Percentiles rank a stretch among this genome's conserved stretches.
Evolutionary conservation across 768 basidiomycete species (phyloP).

Genomic region (Boletus rex-veris): DNA sequence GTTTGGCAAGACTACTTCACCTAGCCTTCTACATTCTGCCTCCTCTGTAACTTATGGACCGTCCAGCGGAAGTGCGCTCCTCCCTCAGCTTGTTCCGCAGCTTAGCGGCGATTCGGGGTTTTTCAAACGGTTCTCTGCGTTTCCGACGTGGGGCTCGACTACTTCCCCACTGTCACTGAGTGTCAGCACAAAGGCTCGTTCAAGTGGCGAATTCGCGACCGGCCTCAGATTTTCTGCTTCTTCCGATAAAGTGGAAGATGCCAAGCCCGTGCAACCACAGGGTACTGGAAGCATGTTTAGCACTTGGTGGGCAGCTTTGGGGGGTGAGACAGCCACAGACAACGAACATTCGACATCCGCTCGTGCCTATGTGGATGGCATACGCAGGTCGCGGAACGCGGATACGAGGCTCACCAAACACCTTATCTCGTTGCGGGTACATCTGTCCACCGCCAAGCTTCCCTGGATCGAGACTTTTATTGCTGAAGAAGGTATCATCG

Average conservation of each 20-base stretch:
- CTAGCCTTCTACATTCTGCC: constrained; percentile 27
- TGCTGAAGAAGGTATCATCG: constrained; percentile 60
- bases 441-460: constrained; percentile 78
- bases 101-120: constrained; percentile 68
- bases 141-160: constrained; percentile 51
- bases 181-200: constrained; percentile 30
- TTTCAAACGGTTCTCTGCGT: constrained; percentile 64
- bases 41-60: constrained; percentile 57
- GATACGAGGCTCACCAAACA: constrained; percentile 70
- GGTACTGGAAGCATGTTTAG: constrained; percentile 73
- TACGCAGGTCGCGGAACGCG: constrained; percentile 50
- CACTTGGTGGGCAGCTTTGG: constrained; percentile 72
- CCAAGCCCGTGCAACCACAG: constrained; percentile 54
- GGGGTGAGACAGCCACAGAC: constrained; percentile 40
- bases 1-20: constrained; percentile 30
- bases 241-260: constrained; percentile 28
- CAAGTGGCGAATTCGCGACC: constrained; percentile 38
- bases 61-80: constrained; percentile 48
- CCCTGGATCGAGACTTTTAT: constrained; percentile 76
- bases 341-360: constrained; percentile 47
- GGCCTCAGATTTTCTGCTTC: constrained; percentile 22
- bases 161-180: constrained; percentile 34
- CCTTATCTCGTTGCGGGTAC: constrained; percentile 78
- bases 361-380: constrained; percentile 59
- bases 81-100: constrained; percentile 70